Base-by-base conservation (phyloP, 352 stramenopile genomes). In the Phytopythium mirpurense region DNA sequence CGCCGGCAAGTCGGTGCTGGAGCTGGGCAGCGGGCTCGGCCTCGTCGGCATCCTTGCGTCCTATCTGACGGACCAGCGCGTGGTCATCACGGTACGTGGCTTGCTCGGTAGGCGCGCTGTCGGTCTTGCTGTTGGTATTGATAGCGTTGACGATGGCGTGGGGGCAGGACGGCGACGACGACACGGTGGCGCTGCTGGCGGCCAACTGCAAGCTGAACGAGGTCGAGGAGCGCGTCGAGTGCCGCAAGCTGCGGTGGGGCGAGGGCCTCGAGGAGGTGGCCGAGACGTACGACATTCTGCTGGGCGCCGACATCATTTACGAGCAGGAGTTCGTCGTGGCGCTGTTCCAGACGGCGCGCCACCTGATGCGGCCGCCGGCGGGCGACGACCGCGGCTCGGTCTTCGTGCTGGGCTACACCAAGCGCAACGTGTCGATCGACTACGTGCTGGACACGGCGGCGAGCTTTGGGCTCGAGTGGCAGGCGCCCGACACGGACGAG, bases 221-320 rank as follows among this genome's bases (percentile, higher is more conserved):
- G 4, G 65, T 86, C 38, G 57, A 71, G 0, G 46, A 65, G 38
- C 43, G 62, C 12, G 65, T 71, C 35, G 54, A 67, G 45, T 86
- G 74, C 54, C 51, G 56, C 45, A 78, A 86, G 44, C 60, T 86
- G 19, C 54, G 72, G 3, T 86, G 74, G 74, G 74, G 72, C 29
- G 62, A 72, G 31, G 52, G 71, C 44, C 37, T 83, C 21, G 63
- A 78, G 19, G 46, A 67, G 47, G 67, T 75, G 23, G 11, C 63
- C 43, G 60, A 75, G 47, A 83, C 65, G 45, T 86, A 78, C 50
- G 72, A 86, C 54, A 48, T 83, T 10, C 51, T 86, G 37, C 42
- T 86, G 18, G 74, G 74, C 15, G 74, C 74, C 19, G 74, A 86
- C 46, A 81, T 86, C 53, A 83, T 86, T 47, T 86, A 86, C 60